Evolutionary conservation across 768 basidiomycete genomes (phyloP).

Genomic region (Termitomyces eurrhizus): DNA sequence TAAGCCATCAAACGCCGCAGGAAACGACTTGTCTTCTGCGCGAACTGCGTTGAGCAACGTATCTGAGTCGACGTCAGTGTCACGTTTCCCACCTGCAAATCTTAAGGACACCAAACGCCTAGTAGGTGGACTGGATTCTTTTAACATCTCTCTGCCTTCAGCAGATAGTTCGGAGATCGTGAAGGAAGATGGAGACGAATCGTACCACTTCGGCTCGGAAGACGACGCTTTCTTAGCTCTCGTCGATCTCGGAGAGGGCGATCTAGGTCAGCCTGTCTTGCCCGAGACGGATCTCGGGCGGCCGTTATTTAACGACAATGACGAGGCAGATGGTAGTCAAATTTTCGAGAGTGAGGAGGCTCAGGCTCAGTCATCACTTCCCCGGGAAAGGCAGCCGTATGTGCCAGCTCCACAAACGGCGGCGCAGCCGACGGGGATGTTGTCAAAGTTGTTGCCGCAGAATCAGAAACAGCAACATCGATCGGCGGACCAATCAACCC

Average conservation of each 20-base stretch:
- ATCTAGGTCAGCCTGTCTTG: conserved; percentile 39
- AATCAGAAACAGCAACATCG: conserved; percentile 3
- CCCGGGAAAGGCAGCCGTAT: not conserved
- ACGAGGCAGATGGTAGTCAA: conserved; percentile 21
- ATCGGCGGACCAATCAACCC: not conserved
- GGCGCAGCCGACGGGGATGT: conserved; percentile 1
- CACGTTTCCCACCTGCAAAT: not conserved
- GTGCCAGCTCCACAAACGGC: conserved; percentile 2
- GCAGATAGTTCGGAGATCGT: not conserved
- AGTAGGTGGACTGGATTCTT: not conserved
- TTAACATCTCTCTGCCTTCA: conserved; percentile 9
- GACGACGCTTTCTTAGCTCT: conserved; percentile 64
- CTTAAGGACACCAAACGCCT: not conserved
- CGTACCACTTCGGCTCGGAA: conserved; percentile 55
- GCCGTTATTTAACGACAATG: conserved; percentile 36
- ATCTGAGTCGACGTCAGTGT: not conserved
- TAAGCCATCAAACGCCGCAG: conserved; percentile 7
- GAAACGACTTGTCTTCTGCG: conserved; percentile 5
- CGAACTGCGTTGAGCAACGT: conserved; percentile 1
- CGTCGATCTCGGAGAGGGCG: conserved; percentile 47
- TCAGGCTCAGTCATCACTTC: conserved; percentile 8
- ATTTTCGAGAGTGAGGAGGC: conserved; percentile 11
- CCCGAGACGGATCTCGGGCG: conserved; percentile 40
- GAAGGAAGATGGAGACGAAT: conserved; percentile 26
- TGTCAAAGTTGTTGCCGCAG: conserved; percentile 8